A percentile compares a stretch with the other conserved stretches of the same genome.
Conservation (phyloP, 306 rosid genomes). For the Betula pendula region DNA sequence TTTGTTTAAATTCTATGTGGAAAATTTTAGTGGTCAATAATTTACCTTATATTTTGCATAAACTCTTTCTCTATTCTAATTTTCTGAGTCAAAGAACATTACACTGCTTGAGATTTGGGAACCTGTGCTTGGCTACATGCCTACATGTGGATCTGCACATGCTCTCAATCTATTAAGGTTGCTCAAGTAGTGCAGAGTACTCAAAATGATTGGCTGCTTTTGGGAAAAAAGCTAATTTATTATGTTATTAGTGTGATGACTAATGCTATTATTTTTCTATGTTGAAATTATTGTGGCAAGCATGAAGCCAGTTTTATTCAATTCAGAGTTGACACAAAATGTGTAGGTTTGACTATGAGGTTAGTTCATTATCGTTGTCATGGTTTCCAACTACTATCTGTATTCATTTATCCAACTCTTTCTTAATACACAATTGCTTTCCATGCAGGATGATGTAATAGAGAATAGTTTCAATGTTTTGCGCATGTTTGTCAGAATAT, state of each 20-base stretch:
- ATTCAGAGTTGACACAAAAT: slow-evolving; percentile 36
- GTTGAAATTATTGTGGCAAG: slow-evolving; percentile 27
- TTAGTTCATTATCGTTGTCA: slow-evolving; percentile 29
- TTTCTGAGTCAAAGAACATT: neutral
- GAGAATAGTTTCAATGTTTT: slow-evolving; percentile 80
- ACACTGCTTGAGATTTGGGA: neutral
- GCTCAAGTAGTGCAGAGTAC: neutral
- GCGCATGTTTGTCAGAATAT: slow-evolving; percentile 79
- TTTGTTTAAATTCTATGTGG: neutral
- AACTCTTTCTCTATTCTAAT: neutral
- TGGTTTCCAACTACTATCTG: slow-evolving; percentile 10
- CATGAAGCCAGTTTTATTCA: slow-evolving; percentile 30
- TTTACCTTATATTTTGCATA: neutral
- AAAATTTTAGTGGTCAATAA: neutral
- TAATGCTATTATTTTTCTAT: slow-evolving; percentile 11
- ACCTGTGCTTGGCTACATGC: neutral
- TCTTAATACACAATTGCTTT: neutral
- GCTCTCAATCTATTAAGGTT: neutral
- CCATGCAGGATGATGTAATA: slow-evolving; percentile 83
- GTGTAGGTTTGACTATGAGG: slow-evolving; percentile 95
- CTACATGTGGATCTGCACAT: slow-evolving; percentile 5
- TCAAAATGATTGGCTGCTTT: neutral
- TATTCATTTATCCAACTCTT: neutral
- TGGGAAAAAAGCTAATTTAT: neutral
- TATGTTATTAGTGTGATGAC: slow-evolving; percentile 24